Base-by-base conservation (phyloP, 2,329 filamentous ascomycete species). In the Fusarium pilosicola region DNA sequence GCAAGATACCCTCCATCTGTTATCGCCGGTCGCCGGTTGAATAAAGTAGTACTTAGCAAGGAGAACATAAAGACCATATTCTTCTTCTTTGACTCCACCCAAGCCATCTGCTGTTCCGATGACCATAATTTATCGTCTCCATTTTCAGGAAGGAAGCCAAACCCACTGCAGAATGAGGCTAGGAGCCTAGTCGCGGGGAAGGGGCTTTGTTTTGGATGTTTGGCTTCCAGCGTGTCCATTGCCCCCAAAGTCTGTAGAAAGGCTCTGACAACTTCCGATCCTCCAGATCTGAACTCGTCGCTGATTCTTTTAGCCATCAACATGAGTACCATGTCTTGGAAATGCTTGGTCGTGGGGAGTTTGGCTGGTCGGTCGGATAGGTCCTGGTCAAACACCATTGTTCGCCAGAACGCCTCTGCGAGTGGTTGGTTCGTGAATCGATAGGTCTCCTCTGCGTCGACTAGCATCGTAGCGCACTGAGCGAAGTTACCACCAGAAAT, bases 391-490 rank as follows among this genome's bases (percentile, higher is more conserved):
- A 42, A 62, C 6, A 62, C 32, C 8, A 62, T 15, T 22, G 59
- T 62, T 45, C 59, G 22, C 59, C 59, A 62, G 22, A 62, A 62
- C 4, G 59, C 59, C 14, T 62, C 59, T 4, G 28, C 41, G 4
- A 44, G 39, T 1, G 51, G n/a, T 7, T 62, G 59, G 3, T 20
- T 30, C 3, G 51, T 58, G n/a, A 30, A 18, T 1, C 0, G 11
- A 5, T 62, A 62, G 5, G 3, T 39, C 4, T 17, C 17, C 14
- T 58, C 51, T 34, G 36, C 32, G 4, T 26, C 5, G 9, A 45
- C 9, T 13, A 62, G 15, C 34, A 62, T 62, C 3, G 24, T 6
- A 22, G 41, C 26, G 20, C 51, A 62, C 32, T 38, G n/a, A 14
- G 30, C 10, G 13, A n/a, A 26, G 5, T 45, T 5, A 0, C 32